A percentile compares a stretch with the other conserved stretches of the same genome.
Evolutionary conservation across 2,329 filamentous ascomycete species (phyloP).

Genomic region (Colletotrichum salicis): DNA sequence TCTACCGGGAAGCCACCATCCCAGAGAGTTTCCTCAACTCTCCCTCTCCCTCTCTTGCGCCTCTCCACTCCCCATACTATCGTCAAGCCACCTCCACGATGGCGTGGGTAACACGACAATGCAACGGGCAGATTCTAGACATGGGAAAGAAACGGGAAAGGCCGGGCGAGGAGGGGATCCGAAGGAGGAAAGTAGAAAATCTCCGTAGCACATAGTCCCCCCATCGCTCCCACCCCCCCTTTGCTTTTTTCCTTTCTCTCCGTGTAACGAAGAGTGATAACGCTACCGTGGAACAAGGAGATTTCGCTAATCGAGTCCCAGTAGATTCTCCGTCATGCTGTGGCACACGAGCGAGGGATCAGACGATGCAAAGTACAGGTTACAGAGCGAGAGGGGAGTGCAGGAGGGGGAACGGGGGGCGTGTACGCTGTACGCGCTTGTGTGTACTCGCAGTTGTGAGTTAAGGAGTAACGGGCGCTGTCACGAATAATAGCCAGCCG

Average conservation of each 20-base stretch:
- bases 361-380: neutral
- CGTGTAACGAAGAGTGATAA: conserved; percentile 14
- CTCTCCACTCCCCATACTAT: neutral
- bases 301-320: conserved; percentile 32
- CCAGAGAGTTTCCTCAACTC: neutral
- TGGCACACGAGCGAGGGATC: neutral
- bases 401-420: neutral
- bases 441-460: neutral
- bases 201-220: conserved; percentile 23
- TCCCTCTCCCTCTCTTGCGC: neutral
- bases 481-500: neutral
- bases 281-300: neutral
- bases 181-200: neutral
- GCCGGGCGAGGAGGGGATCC: neutral
- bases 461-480: neutral
- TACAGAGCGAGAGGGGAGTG: no score
- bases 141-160: neutral
- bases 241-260: neutral
- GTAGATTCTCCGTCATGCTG: conserved; percentile 20
- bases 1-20: neutral
- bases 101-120: neutral
- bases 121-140: neutral
- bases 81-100: neutral
- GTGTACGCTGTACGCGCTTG: neutral
- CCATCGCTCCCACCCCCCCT: neutral